A percentile compares a stretch with the other conserved stretches of the same genome.
These are phyloP conservation scores for Trematosphaeria pertusa DNA, from an alignment of 2,329 filamentous ascomycete species.

Conservation along the genomic window DNA sequence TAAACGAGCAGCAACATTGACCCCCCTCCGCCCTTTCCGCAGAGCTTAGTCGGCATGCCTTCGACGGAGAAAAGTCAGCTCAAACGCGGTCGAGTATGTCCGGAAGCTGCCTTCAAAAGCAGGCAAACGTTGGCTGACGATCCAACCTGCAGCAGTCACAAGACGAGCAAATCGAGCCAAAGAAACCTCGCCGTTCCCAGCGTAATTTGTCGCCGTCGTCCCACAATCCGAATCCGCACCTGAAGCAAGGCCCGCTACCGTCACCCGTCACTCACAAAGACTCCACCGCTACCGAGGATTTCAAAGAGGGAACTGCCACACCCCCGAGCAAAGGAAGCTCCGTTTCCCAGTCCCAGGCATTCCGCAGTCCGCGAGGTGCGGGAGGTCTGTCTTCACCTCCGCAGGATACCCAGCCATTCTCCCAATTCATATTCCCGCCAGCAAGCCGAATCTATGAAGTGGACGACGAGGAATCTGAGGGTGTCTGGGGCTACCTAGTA, in stretches of 20 bases:
- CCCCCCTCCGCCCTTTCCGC: constrained; percentile 24
- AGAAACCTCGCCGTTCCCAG: constrained; percentile 84
- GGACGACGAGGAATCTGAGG: constrained; percentile 81
- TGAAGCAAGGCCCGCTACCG: constrained; percentile 67
- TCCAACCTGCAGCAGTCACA: constrained; percentile 65
- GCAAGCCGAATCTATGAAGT: constrained; percentile 79
- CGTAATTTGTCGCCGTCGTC: constrained; percentile 66
- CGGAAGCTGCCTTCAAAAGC: constrained; percentile 1
- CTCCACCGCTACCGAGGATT: constrained; percentile 64
- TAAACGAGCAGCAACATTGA: constrained; percentile 31
- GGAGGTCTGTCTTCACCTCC: constrained; percentile 67
- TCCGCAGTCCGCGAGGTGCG: constrained; percentile 29
- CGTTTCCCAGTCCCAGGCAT: constrained; percentile 47
- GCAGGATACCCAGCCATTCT: constrained; percentile 78
- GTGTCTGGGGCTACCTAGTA: constrained; percentile 95
- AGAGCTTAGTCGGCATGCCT: constrained; percentile 56
- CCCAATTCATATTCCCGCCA: constrained; percentile 79
- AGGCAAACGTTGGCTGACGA: constrained; percentile 25
- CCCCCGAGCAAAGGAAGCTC: constrained; percentile 60
- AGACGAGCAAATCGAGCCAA: constrained; percentile 70
- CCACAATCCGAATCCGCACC: constrained; percentile 58
- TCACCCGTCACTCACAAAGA: constrained; percentile 78
- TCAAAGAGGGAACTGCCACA: constrained; percentile 76
- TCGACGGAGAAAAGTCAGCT: constrained; percentile 77
- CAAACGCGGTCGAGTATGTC: constrained; percentile 78